Percentiles rank a stretch among this genome's conserved stretches.
phyloP scores from a whole-genome alignment of 305 asterid species.

The Ajuga reptans region DNA sequence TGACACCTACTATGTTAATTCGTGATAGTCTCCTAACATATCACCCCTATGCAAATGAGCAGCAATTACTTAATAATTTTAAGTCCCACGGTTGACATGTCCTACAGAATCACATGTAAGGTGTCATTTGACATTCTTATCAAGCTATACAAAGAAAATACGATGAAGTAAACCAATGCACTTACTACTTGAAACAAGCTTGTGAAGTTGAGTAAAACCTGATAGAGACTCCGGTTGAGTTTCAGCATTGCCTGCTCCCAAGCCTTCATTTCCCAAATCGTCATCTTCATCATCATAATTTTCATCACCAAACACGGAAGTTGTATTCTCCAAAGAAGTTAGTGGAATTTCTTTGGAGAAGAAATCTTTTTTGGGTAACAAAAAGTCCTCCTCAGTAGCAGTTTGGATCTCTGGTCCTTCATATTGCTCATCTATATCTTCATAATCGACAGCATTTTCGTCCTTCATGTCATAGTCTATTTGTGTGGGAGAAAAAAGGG shows the following conservation, averaged over 20 bases:
- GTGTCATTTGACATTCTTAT: background rate
- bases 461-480: constrained; percentile 89
- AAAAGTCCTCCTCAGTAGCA: constrained; percentile 84
- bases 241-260: constrained; percentile 37
- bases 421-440: constrained; percentile 95
- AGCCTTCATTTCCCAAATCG: constrained; percentile 47
- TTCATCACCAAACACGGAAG: constrained; percentile 85
- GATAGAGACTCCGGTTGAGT: constrained; percentile 36
- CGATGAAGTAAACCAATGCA: background rate
- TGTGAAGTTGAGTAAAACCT: constrained; percentile 40
- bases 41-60: background rate
- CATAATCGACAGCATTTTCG: constrained; percentile 95
- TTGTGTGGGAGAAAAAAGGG: constrained; percentile 18
- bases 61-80: background rate
- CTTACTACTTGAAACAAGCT: background rate
- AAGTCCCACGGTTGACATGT: constrained; percentile 10
- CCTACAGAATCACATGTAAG: background rate
- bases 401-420: constrained; percentile 96
- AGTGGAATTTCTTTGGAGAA: constrained; percentile 52
- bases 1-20: background rate
- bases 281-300: constrained; percentile 92
- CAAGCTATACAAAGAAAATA: background rate
- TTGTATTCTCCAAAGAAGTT: constrained; percentile 43
- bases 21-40: background rate
- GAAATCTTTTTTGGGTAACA: constrained; percentile 66